Base-by-base conservation (phyloP, 345 rosid species). In the Camelina laxa region DNA sequence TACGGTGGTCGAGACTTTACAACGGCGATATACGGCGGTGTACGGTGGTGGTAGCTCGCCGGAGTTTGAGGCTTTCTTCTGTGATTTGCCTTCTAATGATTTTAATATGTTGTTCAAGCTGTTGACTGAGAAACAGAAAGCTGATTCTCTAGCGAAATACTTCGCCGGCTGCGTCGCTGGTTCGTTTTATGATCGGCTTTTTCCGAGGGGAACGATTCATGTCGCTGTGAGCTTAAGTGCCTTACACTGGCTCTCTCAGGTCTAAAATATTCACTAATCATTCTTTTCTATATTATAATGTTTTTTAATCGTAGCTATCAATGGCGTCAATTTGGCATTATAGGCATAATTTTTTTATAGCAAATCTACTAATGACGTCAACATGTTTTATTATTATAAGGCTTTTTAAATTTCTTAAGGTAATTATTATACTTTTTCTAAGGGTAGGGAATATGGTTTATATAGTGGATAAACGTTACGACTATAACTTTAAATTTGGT, bases 221-320 rank as follows among this genome's bases (percentile, higher is more conserved):
- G 82, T 87, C 45, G 85, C 84, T 16, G 81, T 85, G 58, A 85
- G 86, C 87, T 67, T 87, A 74, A 87, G 85, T 78, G 88, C 91
- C 67, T 73, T 87, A 65, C 91, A 87, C 67, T 87, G 91, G 91
- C 88, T 87, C 66, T 87, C 91, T 45, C 77, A 82, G 88, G 90
- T 84, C 70, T 39, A 11, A 27, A 27, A 27, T 27, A 31, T 16
- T 13, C 58, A 61, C 50, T 61, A 9, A 11, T 17, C 35, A 6
- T 36, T 38, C 8, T 42, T 48, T 38, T 9, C 27, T 70, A 36
- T 54, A 48, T 56, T 30, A 53, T 53, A 45, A 62, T 13, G 12
- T 44, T 58, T 44, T 58, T 15, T 17, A 8, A 35, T 22, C 41
- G 12, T 47, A 65, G 13, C 13, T 10, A 56, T 69, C 48, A 16